These are phyloP conservation scores for Penicillium riverlandense DNA, from an alignment of 495 filamentous ascomycete genomes.

Conservation along the genomic window DNA sequence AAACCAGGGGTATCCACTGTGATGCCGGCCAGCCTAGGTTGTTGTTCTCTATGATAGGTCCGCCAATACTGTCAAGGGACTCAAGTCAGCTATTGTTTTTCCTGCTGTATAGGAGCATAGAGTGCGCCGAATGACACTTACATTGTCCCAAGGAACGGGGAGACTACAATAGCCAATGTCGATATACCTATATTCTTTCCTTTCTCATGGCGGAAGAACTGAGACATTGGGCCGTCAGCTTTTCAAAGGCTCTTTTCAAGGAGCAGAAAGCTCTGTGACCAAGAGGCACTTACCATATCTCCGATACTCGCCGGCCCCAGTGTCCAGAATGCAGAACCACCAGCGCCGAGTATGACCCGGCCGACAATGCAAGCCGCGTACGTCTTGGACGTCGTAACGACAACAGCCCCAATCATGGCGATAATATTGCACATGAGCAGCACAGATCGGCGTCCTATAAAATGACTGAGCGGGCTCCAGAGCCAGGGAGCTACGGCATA, in stretches of 20 bases:
- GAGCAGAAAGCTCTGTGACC: too few relatives aligned
- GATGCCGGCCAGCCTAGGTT: not conserved
- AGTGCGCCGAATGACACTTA: not conserved
- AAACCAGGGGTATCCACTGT: conserved; percentile 1
- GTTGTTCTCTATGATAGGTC: not conserved
- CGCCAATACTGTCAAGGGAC: not conserved
- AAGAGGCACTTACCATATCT: not conserved
- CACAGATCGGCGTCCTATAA: not conserved
- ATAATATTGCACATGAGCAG: not conserved
- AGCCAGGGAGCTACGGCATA: conserved; percentile 1
- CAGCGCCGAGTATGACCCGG: conserved; percentile 1
- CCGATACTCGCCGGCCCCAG: conserved; percentile 1
- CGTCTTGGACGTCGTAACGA: conserved; percentile 1
- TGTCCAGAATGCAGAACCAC: conserved; percentile 1
- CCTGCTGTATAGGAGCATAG: not conserved
- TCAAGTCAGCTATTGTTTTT: conserved; percentile 1
- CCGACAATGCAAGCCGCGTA: conserved; percentile 1
- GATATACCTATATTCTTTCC: conserved; percentile 2
- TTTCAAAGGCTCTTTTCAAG: too few relatives aligned
- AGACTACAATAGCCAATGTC: conserved; percentile 1
- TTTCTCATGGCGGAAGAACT: conserved; percentile 3
- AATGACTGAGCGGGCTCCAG: conserved; percentile 1
- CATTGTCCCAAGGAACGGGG: conserved; percentile 2
- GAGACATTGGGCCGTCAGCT: too few relatives aligned
- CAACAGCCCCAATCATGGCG: not conserved